Conservation (phyloP, 1,284 basidiomycete species). For the Porodaedalea pini region DNA sequence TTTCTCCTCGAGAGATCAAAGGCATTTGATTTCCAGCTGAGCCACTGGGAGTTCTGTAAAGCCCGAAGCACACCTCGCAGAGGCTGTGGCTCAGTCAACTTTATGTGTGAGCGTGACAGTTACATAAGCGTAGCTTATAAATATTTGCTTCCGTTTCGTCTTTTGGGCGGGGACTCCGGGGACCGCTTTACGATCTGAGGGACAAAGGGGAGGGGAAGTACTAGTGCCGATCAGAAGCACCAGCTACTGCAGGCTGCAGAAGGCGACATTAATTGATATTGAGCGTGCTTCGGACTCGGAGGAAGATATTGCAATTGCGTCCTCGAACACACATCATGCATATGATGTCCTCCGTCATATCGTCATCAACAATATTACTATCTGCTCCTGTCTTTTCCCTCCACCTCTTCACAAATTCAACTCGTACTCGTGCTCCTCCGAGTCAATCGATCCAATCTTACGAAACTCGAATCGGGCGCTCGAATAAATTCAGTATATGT, state of each 20-base stretch:
- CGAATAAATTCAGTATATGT: too few relatives aligned
- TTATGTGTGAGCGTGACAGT: neutral
- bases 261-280: too few relatives aligned
- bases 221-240: conserved; percentile 10
- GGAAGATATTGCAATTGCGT: neutral
- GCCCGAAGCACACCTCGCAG: neutral
- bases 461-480: too few relatives aligned
- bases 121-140: neutral
- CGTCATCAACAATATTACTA: neutral
- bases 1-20: neutral
- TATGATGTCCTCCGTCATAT: neutral
- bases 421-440: too few relatives aligned
- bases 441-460: too few relatives aligned
- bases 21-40: conserved; percentile 1
- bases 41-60: neutral
- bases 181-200: neutral
- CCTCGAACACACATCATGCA: neutral
- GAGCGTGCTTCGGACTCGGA: too few relatives aligned
- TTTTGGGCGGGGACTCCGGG: neutral
- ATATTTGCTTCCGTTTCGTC: neutral
- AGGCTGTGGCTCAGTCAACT: neutral
- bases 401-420: too few relatives aligned
- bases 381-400: too few relatives aligned
- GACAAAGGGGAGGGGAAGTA: neutral
- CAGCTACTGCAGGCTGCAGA: too few relatives aligned